Conservation (phyloP, 805 yeast genomes). For the Candida rishiriensis region DNA sequence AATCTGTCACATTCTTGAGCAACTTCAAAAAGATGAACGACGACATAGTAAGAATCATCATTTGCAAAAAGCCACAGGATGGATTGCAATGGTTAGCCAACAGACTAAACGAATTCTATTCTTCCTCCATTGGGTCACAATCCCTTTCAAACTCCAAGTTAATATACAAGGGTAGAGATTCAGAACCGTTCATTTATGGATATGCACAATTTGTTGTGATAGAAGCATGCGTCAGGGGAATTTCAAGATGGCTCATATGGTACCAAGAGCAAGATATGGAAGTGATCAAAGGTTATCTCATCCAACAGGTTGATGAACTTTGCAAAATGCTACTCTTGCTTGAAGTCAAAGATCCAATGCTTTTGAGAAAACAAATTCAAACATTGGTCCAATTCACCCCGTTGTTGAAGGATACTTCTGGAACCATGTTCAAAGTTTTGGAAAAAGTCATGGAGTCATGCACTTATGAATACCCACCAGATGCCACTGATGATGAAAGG, state of each 20-base stretch:
- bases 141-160: constrained; percentile 54
- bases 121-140: constrained; percentile 60
- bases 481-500: constrained; percentile 56
- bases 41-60: constrained; percentile 82
- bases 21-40: constrained; percentile 82
- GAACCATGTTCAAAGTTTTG: constrained; percentile 73
- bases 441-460: constrained; percentile 83
- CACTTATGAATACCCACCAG: constrained; percentile 72
- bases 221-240: constrained; percentile 87
- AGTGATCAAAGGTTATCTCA: constrained; percentile 46
- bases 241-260: constrained; percentile 95
- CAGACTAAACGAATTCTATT: constrained; percentile 67
- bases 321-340: constrained; percentile 73
- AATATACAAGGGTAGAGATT: constrained; percentile 49
- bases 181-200: constrained; percentile 70
- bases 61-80: constrained; percentile 80
- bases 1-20: constrained; percentile 66
- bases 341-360: constrained; percentile 72
- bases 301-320: constrained; percentile 56
- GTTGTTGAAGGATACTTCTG: constrained; percentile 68
- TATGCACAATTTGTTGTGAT: constrained; percentile 79
- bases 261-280: constrained; percentile 56
- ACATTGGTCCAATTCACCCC: constrained; percentile 94
- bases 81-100: constrained; percentile 79
- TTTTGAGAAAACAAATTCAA: constrained; percentile 82